Base-by-base conservation (phyloP, 2,329 filamentous ascomycete species). In the Phyllosticta citrichinensis region DNA sequence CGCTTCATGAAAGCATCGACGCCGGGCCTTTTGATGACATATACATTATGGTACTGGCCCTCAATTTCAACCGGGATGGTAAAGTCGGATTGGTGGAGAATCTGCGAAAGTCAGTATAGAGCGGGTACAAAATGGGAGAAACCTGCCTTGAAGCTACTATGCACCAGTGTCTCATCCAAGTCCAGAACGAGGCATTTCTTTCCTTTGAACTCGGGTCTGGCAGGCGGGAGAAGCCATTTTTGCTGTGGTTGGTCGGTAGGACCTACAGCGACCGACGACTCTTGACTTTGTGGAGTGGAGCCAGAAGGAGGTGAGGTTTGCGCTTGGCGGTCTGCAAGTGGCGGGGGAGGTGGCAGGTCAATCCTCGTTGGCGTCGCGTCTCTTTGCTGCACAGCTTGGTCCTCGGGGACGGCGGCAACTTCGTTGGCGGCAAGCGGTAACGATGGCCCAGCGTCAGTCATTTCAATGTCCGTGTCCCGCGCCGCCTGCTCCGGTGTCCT, bases 1-100 rank as follows among this genome's bases (percentile, higher is more conserved):
- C 94, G 83, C 80, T 97, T 97, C 91, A 99, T 97, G 76, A 99
- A 99, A 65, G 95, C 87, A 72, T 99, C 94, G 20, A 99, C 94
- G 59, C 94, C 94, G n/a, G 94, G 94, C 69, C 94, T 86, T 79
- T 99, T 99, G 74, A 99, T 99, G 66, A 99, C 94, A 73, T 99
- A 99, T 60, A 99, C 95, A 70, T 99, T 99, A 77, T 99, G 94
- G 72, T 95, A 97, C 74, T 96, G 95, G 61, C 94, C 94, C 78
- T 99, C 94, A 65, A 99, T 99, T 71, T 99, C 94, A 30, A 99
- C 94, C 0, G 94, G 94, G 71, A 99, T 97, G 5, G 94, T 99
- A 72, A 99, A 97, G 75, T 99, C 94, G 62, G 94, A 94, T 80
- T 97, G 93, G 70, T 97, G 92, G 54, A 99, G 82, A 67, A 97